Percentiles rank a stretch among this genome's conserved stretches.
phyloP scores from a whole-genome alignment of 164 flowering plant species.

The Macadamia tetraphylla region DNA sequence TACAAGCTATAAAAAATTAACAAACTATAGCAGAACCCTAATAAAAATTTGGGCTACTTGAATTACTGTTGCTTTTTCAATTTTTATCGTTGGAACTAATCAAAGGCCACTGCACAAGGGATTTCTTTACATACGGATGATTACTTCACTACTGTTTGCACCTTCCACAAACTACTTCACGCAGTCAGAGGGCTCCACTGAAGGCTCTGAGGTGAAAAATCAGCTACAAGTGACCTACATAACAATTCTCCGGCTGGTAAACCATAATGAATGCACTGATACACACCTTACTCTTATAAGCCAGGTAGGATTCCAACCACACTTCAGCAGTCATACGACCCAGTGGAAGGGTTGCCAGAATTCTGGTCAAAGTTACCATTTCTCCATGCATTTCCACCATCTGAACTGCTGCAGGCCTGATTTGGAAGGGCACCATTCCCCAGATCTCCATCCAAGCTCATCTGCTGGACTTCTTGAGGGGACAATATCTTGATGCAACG shows the following conservation, averaged over 20 bases:
- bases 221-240: not conserved
- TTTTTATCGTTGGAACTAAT: not conserved
- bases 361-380: conserved; percentile 31
- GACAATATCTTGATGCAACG: conserved; percentile 85
- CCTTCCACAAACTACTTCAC: not conserved
- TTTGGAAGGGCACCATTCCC: conserved; percentile 59
- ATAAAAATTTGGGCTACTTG: no score
- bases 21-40: no score
- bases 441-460: conserved; percentile 93
- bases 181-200: not conserved
- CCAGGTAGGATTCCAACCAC: not conserved
- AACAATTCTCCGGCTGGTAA: not conserved
- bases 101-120: not conserved
- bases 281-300: not conserved
- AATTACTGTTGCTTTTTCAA: not conserved
- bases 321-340: conserved; percentile 25
- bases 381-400: conserved; percentile 53
- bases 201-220: not conserved
- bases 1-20: no score
- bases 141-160: not conserved
- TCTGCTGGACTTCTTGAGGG: conserved; percentile 93
- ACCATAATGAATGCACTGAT: not conserved
- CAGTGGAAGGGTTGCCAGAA: conserved; percentile 30
- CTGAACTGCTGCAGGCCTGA: conserved; percentile 96
- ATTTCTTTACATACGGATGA: not conserved